A percentile compares a stretch with the other conserved stretches of the same genome.
Evolutionary conservation across 768 basidiomycete species (phyloP).

Genomic region (Suillus spraguei): DNA sequence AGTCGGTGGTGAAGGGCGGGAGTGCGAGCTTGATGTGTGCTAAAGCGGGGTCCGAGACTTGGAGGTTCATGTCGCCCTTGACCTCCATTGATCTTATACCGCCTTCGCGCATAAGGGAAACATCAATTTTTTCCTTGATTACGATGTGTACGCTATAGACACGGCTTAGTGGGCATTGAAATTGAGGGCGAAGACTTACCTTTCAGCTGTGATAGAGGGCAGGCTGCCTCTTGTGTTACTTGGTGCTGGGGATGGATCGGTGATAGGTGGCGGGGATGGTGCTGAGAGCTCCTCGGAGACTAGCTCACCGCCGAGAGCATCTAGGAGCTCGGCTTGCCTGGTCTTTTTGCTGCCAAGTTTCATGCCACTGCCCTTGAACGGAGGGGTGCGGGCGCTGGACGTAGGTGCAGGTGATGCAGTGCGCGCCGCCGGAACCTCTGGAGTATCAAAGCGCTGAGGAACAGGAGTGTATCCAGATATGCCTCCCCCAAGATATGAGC

Average conservation of each 20-base stretch:
- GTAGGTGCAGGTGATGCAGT: slow-evolving; percentile 46
- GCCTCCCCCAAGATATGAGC: slow-evolving; percentile 68
- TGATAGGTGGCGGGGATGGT: slow-evolving; percentile 51
- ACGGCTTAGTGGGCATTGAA: slow-evolving; percentile 1
- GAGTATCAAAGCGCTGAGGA: slow-evolving; percentile 67
- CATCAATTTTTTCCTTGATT: slow-evolving; percentile 81
- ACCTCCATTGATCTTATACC: slow-evolving; percentile 89
- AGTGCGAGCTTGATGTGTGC: slow-evolving; percentile 75
- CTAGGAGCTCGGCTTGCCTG: slow-evolving; percentile 84
- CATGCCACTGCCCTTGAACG: slow-evolving; percentile 96
- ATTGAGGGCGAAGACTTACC: slow-evolving; percentile 43
- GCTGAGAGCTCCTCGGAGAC: slow-evolving; percentile 53
- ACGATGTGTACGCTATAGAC: slow-evolving; percentile 75
- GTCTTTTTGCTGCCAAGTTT: slow-evolving; percentile 94
- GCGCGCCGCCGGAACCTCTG: slow-evolving; percentile 50
- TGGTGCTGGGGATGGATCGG: slow-evolving; percentile 46
- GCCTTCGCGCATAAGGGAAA: slow-evolving; percentile 86
- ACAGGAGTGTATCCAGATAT: slow-evolving; percentile 71
- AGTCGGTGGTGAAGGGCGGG: slow-evolving; percentile 53
- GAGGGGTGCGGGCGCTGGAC: slow-evolving; percentile 60
- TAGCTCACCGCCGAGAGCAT: slow-evolving; percentile 82
- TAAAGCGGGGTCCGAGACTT: slow-evolving; percentile 74
- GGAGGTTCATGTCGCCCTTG: slow-evolving; percentile 93
- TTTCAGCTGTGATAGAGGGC: slow-evolving; percentile 75
- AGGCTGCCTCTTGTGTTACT: slow-evolving; percentile 63